Conservation (phyloP, 73 alveolate species). For the Paramecium octaurelia region DNA sequence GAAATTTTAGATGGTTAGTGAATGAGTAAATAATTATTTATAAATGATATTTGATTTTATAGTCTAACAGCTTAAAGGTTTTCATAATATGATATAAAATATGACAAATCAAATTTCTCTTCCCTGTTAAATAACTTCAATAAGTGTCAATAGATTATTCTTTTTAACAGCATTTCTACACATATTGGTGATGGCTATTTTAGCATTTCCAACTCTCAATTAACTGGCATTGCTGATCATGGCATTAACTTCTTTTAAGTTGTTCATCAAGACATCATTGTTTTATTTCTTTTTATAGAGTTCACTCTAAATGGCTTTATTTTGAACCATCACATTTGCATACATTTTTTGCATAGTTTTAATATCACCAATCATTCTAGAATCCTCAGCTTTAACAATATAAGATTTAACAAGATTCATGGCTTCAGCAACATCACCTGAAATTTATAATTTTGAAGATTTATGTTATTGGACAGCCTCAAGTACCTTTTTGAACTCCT, state of each 20-base stretch:
- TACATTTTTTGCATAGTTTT: conserved; percentile 49
- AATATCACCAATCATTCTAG: conserved; percentile 61
- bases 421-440: conserved; percentile 60
- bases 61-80: not conserved
- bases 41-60: not conserved
- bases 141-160: conserved; percentile 6
- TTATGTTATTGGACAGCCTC: conserved; percentile 49
- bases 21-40: not conserved
- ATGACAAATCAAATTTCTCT: conserved; percentile 41
- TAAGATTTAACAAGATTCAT: conserved; percentile 50
- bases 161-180: conserved; percentile 62
- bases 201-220: conserved; percentile 50
- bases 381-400: conserved; percentile 62
- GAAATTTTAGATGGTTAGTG: not conserved
- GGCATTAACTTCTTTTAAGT: conserved; percentile 40
- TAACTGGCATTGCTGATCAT: conserved; percentile 57
- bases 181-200: not conserved
- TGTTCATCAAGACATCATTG: conserved; percentile 43
- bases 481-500: conserved; percentile 44
- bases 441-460: conserved; percentile 33
- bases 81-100: not conserved
- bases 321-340: conserved; percentile 56
- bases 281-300: conserved; percentile 27
- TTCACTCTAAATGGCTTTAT: conserved; percentile 33
- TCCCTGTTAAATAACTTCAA: conserved; percentile 50